A percentile compares a stretch with the other conserved stretches of the same genome.
phyloP scores from a whole-genome alignment of 2,329 filamentous ascomycete species.

The Leptographium lundbergii region DNA sequence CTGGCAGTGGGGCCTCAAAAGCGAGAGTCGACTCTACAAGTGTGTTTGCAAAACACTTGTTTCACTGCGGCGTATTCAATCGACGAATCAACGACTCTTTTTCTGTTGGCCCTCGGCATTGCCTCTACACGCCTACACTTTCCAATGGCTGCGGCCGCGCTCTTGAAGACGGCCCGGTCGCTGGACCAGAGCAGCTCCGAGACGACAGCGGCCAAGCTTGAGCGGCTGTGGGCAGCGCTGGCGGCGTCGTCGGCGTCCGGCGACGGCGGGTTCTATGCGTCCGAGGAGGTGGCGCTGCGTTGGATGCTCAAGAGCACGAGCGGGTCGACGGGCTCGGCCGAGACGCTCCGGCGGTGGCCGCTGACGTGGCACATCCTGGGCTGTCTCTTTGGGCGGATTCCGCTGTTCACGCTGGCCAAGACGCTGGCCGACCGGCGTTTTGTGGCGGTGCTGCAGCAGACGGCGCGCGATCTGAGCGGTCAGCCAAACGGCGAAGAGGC shows the following conservation, averaged over 20 bases:
- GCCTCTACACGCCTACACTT: not conserved
- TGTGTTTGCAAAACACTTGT: too few species aligned
- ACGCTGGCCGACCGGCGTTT: slow-evolving; percentile 61
- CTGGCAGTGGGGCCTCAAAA: not conserved
- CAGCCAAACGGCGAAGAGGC: slow-evolving; percentile 15
- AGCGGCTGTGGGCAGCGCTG: slow-evolving; percentile 36
- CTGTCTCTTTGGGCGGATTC: slow-evolving; percentile 50
- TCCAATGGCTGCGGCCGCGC: slow-evolving; percentile 15
- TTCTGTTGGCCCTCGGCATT: not conserved
- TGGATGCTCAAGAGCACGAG: slow-evolving; percentile 53
- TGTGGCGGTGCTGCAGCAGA: slow-evolving; percentile 49
- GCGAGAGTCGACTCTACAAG: not conserved
- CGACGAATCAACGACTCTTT: too few species aligned
- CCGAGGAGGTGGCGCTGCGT: slow-evolving; percentile 45
- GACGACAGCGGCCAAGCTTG: slow-evolving; percentile 32
- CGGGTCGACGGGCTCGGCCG: slow-evolving; percentile 29
- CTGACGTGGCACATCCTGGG: slow-evolving; percentile 49
- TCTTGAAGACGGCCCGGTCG: slow-evolving; percentile 40
- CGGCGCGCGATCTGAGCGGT: slow-evolving; percentile 44
- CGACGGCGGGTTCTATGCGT: slow-evolving; percentile 33
- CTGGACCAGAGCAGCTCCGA: slow-evolving; percentile 38
- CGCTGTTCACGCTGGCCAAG: slow-evolving; percentile 55
- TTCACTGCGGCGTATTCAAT: too few species aligned
- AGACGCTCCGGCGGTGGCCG: slow-evolving; percentile 41
- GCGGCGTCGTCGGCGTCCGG: slow-evolving; percentile 22